Percentiles rank a stretch among this genome's conserved stretches.
Conservation (phyloP, 768 basidiomycete genomes). For the Boletus pseudopeckii region DNA sequence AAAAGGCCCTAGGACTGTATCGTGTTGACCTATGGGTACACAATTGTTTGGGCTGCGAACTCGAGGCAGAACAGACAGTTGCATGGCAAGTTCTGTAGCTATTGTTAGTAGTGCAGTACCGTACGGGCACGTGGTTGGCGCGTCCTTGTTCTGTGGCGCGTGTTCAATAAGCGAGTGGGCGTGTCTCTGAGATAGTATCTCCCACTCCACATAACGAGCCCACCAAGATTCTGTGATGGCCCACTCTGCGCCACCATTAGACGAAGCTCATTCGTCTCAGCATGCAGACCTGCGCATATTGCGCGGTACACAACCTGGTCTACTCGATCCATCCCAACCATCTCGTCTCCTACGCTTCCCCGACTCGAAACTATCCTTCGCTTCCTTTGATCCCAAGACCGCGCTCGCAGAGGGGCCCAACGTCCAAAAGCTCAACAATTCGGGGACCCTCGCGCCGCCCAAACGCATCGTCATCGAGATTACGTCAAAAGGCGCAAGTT, state of each 20-base stretch:
- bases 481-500: constrained; percentile 47
- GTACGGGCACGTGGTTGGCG: constrained; percentile 16
- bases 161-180: neutral
- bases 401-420: constrained; percentile 46
- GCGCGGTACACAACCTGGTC: constrained; percentile 54
- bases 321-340: constrained; percentile 61
- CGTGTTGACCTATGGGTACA: too few species aligned
- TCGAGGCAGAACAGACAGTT: too few species aligned
- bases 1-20: too few species aligned
- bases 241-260: neutral
- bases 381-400: constrained; percentile 67
- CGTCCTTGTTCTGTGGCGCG: constrained; percentile 4
- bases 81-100: too few species aligned
- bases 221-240: constrained; percentile 8
- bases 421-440: constrained; percentile 40
- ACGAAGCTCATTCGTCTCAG: constrained; percentile 7
- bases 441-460: constrained; percentile 49
- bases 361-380: constrained; percentile 63
- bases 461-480: constrained; percentile 77
- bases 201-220: neutral
- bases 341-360: constrained; percentile 58
- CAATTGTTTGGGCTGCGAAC: too few species aligned
- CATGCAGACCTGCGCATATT: constrained; percentile 13
- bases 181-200: too few species aligned
- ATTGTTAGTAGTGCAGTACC: too few species aligned